These are phyloP conservation scores for Pythium sp. DNA, from an alignment of 352 stramenopile genomes.

Conservation along the genomic window DNA sequence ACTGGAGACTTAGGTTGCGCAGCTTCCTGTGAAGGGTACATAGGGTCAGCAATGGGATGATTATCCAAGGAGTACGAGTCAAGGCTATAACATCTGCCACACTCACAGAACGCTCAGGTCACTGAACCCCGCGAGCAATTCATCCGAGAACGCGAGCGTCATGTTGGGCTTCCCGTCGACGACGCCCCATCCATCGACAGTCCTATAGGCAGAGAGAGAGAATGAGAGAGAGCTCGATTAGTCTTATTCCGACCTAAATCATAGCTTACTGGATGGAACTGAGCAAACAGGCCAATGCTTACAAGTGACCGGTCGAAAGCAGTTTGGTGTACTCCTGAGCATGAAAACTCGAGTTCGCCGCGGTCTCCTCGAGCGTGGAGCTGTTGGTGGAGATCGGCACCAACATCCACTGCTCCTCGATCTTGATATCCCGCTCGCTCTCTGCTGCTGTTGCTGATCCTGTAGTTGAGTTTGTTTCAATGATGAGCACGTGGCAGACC, in stretches of 20 bases:
- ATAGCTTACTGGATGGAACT: not conserved
- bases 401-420: conserved; percentile 12
- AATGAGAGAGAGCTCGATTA: not conserved
- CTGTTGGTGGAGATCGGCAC: not conserved
- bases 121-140: not conserved
- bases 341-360: not conserved
- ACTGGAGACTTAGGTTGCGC: conserved; percentile 13
- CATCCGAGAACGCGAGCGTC: conserved; percentile 8
- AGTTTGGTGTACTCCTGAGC: not conserved
- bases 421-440: not conserved
- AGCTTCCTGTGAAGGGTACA: conserved; percentile 5
- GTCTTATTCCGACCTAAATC: not conserved
- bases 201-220: conserved; percentile 3
- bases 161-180: conserved; percentile 6
- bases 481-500: conserved; percentile 8
- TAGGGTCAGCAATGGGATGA: too few species aligned
- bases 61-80: not conserved
- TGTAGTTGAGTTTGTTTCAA: not conserved
- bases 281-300: too few species aligned
- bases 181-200: conserved; percentile 7
- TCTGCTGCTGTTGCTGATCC: not conserved
- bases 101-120: conserved; percentile 9
- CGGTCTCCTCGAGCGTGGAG: not conserved
- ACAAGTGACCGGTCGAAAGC: conserved; percentile 6
- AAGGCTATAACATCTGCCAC: not conserved